Conservation (phyloP, 2,329 filamentous ascomycete genomes). For the Fusarium sp. region DNA sequence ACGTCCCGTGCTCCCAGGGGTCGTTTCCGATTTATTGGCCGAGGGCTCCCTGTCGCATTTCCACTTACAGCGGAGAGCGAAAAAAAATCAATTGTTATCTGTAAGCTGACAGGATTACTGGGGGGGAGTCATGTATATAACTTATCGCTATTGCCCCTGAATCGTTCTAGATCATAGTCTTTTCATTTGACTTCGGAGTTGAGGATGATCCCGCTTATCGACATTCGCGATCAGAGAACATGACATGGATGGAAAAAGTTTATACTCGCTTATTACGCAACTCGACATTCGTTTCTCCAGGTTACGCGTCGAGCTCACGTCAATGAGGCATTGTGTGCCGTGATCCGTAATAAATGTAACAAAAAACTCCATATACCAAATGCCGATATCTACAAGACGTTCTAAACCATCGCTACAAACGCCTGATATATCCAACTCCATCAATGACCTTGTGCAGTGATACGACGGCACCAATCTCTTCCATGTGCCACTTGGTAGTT, state of each 20-base stretch:
- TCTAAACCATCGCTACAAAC: neutral
- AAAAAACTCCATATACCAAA: neutral
- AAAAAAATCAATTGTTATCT: too few species aligned
- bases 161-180: neutral
- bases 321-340: neutral
- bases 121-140: neutral
- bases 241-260: neutral
- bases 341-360: conserved; percentile 14
- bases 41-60: neutral
- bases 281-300: neutral
- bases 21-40: conserved; percentile 28
- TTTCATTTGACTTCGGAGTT: neutral
- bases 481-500: conserved; percentile 86
- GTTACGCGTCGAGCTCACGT: conserved; percentile 12
- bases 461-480: conserved; percentile 76
- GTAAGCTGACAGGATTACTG: neutral
- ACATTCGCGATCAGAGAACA: conserved; percentile 4
- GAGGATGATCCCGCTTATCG: conserved; percentile 27
- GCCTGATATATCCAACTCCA: conserved; percentile 2
- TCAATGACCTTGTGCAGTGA: conserved; percentile 51
- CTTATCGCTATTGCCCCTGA: conserved; percentile 5
- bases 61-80: neutral
- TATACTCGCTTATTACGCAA: conserved; percentile 15
- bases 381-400: conserved; percentile 1
- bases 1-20: conserved; percentile 4